Base-by-base conservation (phyloP, 2,329 filamentous ascomycete species). In the Botrytis paeoniae region DNA sequence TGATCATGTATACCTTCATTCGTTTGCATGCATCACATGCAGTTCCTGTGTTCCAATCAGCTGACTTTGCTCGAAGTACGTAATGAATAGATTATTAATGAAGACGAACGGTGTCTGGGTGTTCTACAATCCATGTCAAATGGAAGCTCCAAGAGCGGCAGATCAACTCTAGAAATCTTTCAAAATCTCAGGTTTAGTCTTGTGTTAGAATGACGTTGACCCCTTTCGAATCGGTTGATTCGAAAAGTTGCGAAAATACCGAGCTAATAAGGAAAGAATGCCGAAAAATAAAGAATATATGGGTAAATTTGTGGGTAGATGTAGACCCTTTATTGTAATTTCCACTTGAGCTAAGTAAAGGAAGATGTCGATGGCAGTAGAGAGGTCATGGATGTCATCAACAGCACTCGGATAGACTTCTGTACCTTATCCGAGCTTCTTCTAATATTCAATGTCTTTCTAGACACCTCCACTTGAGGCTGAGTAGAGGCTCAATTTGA, bases 1-100 rank as follows among this genome's bases (percentile, higher is more conserved):
- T 41, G 41, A 74, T 60, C 35, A 73, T 73, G 20, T 7, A 70
- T 76, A 73, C 76, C 77, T 78, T 78, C 73, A 77, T 77, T 43
- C 73, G 75, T 72, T 78, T 78, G 70, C 76, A 78, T 72, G 61
- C 68, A 62, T 78, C 75, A 75, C 77, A 78, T 66, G 77, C 77
- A 72, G 76, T 78, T 74, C 77, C 75, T 59, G n/a, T 39, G 73
- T 73, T 73, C 16, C 8, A 48, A 60, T 75, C 76, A 72, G 70
- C 61, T 48, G 51, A 68, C 29, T 29, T 9, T n/a, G 16, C 29
- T 68, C 7, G 12, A 37, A 68, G 18, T 41, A 57, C 39, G 35
- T 37, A 39, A 39, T 25, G 20, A 57, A 51, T 41, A 41, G 5
- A 14, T 14, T 22, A 39, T 54, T 10, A 43, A 22, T 35, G 60